These are phyloP conservation scores for Laburnicola sp. DNA, from an alignment of 2,329 filamentous ascomycete genomes.

Conservation along the genomic window DNA sequence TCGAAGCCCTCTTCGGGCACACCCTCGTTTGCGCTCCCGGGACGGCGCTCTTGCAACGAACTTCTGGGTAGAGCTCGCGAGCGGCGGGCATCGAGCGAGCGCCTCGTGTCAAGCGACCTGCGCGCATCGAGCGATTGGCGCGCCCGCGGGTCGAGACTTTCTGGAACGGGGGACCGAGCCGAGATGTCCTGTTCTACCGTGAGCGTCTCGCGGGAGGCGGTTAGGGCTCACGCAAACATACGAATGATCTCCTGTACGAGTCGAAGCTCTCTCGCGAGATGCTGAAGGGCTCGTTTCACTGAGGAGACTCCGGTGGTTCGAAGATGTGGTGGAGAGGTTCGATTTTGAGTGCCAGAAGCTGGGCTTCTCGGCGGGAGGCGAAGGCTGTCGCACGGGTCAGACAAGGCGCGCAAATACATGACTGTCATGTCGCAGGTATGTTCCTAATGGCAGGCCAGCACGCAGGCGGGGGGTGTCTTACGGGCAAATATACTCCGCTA, in stretches of 20 bases:
- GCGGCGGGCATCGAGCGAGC: conserved; percentile 52
- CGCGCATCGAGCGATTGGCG: conserved; percentile 59
- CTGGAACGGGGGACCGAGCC: conserved; percentile 75
- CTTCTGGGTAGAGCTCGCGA: conserved; percentile 63
- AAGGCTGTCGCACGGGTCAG: conserved; percentile 55
- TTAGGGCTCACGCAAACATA: conserved; percentile 52
- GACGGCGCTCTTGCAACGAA: conserved; percentile 60
- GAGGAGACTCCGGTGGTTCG: conserved; percentile 65
- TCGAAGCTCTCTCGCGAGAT: conserved; percentile 97
- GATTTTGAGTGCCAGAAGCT: conserved; percentile 68
- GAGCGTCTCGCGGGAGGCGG: conserved; percentile 12
- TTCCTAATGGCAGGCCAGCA: neutral
- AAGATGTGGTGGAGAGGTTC: conserved; percentile 55
- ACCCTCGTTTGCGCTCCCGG: conserved; percentile 61
- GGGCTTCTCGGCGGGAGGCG: conserved; percentile 86
- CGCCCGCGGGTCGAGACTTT: conserved; percentile 57
- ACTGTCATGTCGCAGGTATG: conserved; percentile 1
- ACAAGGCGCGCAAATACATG: conserved; percentile 6
- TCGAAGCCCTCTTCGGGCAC: conserved; percentile 82
- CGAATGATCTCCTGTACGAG: conserved; percentile 93
- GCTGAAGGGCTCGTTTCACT: conserved; percentile 90
- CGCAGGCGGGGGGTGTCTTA: conserved; percentile 51
- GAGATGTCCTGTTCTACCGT: conserved; percentile 76
- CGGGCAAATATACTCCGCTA: conserved; percentile 90
- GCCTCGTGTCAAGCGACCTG: conserved; percentile 78